These are phyloP conservation scores for Pseudozyma sp. DNA, from an alignment of 1,284 basidiomycete species.

Conservation along the genomic window DNA sequence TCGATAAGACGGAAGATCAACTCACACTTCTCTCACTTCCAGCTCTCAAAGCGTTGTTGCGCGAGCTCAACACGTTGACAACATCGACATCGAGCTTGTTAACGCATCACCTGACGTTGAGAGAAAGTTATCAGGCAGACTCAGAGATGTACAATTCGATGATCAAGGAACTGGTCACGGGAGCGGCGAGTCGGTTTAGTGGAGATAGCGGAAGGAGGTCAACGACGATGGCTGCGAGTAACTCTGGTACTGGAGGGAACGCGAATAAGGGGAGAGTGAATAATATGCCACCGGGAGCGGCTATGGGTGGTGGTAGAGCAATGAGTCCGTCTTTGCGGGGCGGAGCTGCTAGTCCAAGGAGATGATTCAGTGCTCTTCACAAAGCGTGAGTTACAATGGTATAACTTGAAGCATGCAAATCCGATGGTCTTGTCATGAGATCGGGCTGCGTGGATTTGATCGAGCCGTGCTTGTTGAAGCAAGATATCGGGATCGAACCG, in stretches of 20 bases:
- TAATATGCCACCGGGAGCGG: neutral
- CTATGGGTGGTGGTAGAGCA: neutral
- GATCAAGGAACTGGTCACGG: constrained; percentile 66
- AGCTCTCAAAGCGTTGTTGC: constrained; percentile 53
- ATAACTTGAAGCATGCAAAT: too few relatives aligned
- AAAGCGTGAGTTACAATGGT: too few relatives aligned
- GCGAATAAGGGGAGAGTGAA: constrained; percentile 1
- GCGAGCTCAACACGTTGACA: constrained; percentile 58
- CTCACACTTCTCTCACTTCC: constrained; percentile 62
- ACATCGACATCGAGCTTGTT: constrained; percentile 55
- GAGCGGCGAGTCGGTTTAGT: constrained; percentile 55
- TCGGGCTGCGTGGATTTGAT: too few relatives aligned
- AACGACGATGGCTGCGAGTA: neutral
- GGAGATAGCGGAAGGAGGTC: constrained; percentile 13
- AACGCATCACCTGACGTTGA: constrained; percentile 62
- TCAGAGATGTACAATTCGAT: constrained; percentile 66
- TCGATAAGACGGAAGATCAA: constrained; percentile 53
- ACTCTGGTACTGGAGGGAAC: neutral
- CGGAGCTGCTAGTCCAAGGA: neutral
- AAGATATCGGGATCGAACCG: too few relatives aligned
- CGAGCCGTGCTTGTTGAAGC: too few relatives aligned
- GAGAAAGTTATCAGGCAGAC: constrained; percentile 62
- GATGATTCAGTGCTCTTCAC: too few relatives aligned
- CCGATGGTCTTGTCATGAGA: too few relatives aligned
- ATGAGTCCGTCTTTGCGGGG: neutral